phyloP scores from a whole-genome alignment of 2,329 filamentous ascomycete genomes.

The Chaetomium globosum region DNA sequence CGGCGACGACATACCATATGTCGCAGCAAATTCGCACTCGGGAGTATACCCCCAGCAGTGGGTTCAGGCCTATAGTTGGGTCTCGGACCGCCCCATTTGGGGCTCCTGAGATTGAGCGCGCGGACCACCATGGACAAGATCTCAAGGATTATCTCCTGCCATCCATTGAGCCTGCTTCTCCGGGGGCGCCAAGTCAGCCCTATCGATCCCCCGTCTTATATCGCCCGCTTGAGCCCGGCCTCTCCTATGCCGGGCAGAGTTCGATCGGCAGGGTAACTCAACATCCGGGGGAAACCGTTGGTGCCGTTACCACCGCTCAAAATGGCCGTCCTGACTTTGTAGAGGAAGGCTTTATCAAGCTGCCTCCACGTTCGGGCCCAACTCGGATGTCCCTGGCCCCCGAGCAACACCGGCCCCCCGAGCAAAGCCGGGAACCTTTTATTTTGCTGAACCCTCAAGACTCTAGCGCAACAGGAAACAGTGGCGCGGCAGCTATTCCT shows the following conservation, averaged over 20 bases:
- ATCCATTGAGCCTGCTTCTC: constrained; percentile 52
- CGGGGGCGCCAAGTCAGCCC: constrained; percentile 34
- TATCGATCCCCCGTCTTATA: constrained; percentile 16
- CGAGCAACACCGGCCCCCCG: constrained; percentile 2
- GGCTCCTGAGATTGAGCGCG: constrained; percentile 27
- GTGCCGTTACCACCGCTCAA: neutral
- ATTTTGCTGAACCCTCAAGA: constrained; percentile 24
- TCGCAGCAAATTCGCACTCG: constrained; percentile 18
- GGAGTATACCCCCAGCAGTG: constrained; percentile 12
- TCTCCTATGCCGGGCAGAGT: constrained; percentile 1
- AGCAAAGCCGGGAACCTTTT: constrained; percentile 15
- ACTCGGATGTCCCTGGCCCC: constrained; percentile 13
- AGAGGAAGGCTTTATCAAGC: constrained; percentile 33
- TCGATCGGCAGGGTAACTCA: constrained; percentile 1
- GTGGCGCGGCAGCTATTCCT: constrained; percentile 5
- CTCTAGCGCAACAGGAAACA: constrained; percentile 4
- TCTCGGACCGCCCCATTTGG: constrained; percentile 23
- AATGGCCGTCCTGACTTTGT: constrained; percentile 13
- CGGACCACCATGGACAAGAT: constrained; percentile 37
- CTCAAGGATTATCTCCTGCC: constrained; percentile 50
- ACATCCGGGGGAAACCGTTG: neutral
- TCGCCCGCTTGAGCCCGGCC: constrained; percentile 1
- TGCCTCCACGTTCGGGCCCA: constrained; percentile 30
- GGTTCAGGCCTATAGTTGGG: constrained; percentile 34
- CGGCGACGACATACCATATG: constrained; percentile 12